phyloP scores from a whole-genome alignment of 495 filamentous ascomycete species.

The Lophiostoma macrostomum region DNA sequence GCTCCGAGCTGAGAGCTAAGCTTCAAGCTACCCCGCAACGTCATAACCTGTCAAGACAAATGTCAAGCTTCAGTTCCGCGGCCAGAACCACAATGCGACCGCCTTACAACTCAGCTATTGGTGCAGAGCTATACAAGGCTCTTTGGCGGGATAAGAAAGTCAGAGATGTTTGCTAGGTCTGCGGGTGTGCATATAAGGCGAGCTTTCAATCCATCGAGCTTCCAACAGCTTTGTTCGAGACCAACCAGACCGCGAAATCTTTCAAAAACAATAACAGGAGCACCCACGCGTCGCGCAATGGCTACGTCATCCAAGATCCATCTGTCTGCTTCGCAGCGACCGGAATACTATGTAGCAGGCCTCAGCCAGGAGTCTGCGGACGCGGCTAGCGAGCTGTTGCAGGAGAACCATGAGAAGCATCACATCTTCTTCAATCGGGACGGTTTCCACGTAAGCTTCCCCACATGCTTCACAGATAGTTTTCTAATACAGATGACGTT shows the following conservation, averaged over 20 bases:
- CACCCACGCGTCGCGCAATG: slow-evolving; percentile 54
- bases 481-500: not conserved
- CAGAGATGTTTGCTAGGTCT: not conserved
- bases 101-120: no score
- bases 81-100: no score
- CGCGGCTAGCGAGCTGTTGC: slow-evolving; percentile 61
- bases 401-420: slow-evolving; percentile 69
- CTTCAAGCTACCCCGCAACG: slow-evolving; percentile 10
- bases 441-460: slow-evolving; percentile 54
- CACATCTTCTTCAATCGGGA: slow-evolving; percentile 74
- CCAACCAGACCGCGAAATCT: no score
- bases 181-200: not conserved
- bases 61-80: slow-evolving; percentile 9
- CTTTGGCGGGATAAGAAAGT: no score
- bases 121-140: no score
- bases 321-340: slow-evolving; percentile 55
- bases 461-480: not conserved
- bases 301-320: slow-evolving; percentile 62
- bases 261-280: not conserved
- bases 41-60: not conserved
- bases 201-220: not conserved
- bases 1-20: slow-evolving; percentile 1
- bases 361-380: slow-evolving; percentile 58
- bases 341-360: slow-evolving; percentile 52
- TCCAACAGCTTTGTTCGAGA: no score